Percentiles rank a stretch among this genome's conserved stretches.
Evolutionary conservation across 805 yeast genomes (phyloP).

Genomic region (Starmera dryadoides): DNA sequence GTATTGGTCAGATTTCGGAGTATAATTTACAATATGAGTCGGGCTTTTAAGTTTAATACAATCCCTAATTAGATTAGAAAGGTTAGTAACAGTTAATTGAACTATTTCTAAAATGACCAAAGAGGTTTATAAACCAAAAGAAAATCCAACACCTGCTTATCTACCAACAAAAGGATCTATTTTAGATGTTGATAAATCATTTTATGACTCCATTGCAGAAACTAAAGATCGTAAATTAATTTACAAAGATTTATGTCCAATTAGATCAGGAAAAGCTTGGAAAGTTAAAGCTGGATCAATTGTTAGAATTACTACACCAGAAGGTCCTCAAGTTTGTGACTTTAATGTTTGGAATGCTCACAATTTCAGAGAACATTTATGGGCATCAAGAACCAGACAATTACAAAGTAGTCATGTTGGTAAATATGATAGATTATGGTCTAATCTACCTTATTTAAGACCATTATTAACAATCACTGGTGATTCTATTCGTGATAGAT

Average conservation of each 20-base stretch:
- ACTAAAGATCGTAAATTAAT: slow-evolving; percentile 34
- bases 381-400: slow-evolving; percentile 68
- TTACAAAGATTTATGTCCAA: slow-evolving; percentile 37
- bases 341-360: slow-evolving; percentile 56
- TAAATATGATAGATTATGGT: slow-evolving; percentile 57
- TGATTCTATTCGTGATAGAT: slow-evolving; percentile 50
- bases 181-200: slow-evolving; percentile 39
- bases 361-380: slow-evolving; percentile 56
- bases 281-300: slow-evolving; percentile 54
- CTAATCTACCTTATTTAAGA: slow-evolving; percentile 56
- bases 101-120: slow-evolving; percentile 2
- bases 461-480: slow-evolving; percentile 59
- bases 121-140: slow-evolving; percentile 17
- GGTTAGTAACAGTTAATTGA: neutral
- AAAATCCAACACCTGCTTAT: slow-evolving; percentile 46
- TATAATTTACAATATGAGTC: too few relatives aligned
- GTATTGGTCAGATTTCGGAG: too few relatives aligned
- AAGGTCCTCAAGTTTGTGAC: slow-evolving; percentile 69
- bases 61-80: too few relatives aligned
- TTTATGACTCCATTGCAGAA: slow-evolving; percentile 38
- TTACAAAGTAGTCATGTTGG: slow-evolving; percentile 57
- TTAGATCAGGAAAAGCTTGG: slow-evolving; percentile 55
- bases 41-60: too few relatives aligned
- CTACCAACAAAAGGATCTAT: slow-evolving; percentile 48
- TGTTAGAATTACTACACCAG: slow-evolving; percentile 54